These are phyloP conservation scores for Saksenaea oblongispora DNA, from an alignment of 371 early-diverging fungal species.

Conservation along the genomic window DNA sequence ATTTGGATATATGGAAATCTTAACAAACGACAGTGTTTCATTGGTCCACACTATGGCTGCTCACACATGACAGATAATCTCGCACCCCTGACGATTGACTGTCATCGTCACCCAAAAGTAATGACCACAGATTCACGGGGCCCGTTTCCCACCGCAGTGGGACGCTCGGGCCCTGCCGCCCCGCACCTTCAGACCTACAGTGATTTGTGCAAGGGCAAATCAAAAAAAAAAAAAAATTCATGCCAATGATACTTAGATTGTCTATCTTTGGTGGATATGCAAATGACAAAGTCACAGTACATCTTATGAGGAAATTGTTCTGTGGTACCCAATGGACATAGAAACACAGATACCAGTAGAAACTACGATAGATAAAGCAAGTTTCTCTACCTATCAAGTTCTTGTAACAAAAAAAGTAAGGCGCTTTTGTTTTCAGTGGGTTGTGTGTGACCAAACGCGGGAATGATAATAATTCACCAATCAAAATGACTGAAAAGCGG, in stretches of 20 bases:
- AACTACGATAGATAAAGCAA: not conserved
- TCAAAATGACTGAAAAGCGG: not conserved
- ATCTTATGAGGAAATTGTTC: not conserved
- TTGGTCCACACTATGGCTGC: not conserved
- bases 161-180: slow-evolving; percentile 6
- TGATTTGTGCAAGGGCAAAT: not conserved
- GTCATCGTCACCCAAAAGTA: slow-evolving; percentile 1
- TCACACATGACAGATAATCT: not conserved
- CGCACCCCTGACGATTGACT: slow-evolving; percentile 1
- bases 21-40: not conserved
- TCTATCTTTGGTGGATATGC: not conserved
- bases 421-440: not conserved
- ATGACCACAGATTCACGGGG: slow-evolving; percentile 3
- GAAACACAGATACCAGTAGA: not conserved
- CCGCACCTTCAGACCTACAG: not conserved
- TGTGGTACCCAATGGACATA: not conserved
- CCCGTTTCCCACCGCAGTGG: not conserved
- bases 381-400: not conserved
- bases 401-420: not conserved
- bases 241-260: not conserved
- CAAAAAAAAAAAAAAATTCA: not conserved
- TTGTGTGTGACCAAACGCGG: not conserved
- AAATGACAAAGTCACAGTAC: not conserved
- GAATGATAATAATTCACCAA: not conserved
- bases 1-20: slow-evolving; percentile 1